Base-by-base conservation (phyloP, 2,329 filamentous ascomycete species). In the Cryoendolithus antarcticus region DNA sequence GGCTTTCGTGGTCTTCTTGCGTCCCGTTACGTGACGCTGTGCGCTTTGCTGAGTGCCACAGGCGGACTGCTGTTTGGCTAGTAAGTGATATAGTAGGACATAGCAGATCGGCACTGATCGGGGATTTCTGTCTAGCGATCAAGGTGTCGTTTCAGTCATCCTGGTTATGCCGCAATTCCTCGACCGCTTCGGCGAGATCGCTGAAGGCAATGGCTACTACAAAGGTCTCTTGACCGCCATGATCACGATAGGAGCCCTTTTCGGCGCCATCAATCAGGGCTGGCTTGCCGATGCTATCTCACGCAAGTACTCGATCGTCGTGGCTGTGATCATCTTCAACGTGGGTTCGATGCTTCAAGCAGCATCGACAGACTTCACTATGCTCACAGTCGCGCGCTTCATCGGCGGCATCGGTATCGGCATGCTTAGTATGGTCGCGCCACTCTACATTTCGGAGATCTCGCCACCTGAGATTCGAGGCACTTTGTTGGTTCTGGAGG, bases 131-230 rank as follows among this genome's bases (percentile, higher is more conserved):
- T 27, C 7, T 8, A 27, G 24, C 27, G 65, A 63, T 40, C 65
- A 69, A 45, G 55, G 55, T 24, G 49, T 58, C 6, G 48, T 59
- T 6, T 48, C 44, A 4, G 57, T 69, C 34, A 66, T 68, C 43
- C 57, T 66, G 7, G 59, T 64, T 10, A 67, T 69, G 62, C 50
- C 56, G 0, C 62, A 67, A 36, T 70, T 70, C 42, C 57, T 65
- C 15, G 39, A 53, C 0, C 47, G 46, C 1, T 67, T 62, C 45
- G 59, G 62, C 10, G 42, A 55, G 12, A 52, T 61, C 10, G 53
- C 55, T 4, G 40, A 46, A 15, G 32, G 40, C 9, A 44, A 44
- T 8, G 55, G 51, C 0, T 64, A 64, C 46, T 53, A 55, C 37
- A 61, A 52, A 33, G 58, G 64, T 3, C 51, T 67, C 37, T 61